Conservation (phyloP, 106 monocot species). For the Platanthera zijinensis region DNA sequence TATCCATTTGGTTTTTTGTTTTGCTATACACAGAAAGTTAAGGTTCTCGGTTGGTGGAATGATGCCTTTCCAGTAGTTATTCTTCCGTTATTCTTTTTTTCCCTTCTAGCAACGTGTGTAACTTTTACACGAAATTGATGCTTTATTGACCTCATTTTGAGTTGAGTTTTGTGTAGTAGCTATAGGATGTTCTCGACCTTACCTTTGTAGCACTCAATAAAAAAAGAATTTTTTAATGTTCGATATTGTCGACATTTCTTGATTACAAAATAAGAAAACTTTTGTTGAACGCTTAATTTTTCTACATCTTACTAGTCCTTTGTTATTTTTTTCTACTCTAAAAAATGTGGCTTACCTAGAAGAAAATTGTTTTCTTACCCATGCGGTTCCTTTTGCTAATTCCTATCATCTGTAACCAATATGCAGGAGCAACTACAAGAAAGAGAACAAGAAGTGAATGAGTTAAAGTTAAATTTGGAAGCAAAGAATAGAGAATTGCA, state of each 20-base stretch:
- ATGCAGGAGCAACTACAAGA: conserved; percentile 83
- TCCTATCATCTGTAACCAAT: conserved; percentile 4
- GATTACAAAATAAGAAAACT: too few relatives aligned
- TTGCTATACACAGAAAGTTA: background rate
- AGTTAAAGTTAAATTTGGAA: conserved; percentile 63
- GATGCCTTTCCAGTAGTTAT: background rate
- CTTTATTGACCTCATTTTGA: background rate
- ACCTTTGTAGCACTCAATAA: too few relatives aligned
- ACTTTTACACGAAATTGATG: background rate
- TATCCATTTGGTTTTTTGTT: too few relatives aligned
- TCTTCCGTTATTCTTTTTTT: background rate
- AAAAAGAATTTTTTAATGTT: too few relatives aligned
- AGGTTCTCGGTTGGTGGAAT: background rate
- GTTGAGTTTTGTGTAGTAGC: background rate
- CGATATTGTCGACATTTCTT: too few relatives aligned
- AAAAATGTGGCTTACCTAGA: too few relatives aligned
- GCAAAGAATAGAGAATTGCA: conserved; percentile 77
- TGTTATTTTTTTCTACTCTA: too few relatives aligned
- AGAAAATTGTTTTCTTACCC: background rate
- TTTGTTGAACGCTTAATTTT: too few relatives aligned
- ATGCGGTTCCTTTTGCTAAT: background rate
- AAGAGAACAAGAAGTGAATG: conserved; percentile 57
- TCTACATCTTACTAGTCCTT: too few relatives aligned
- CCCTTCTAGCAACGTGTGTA: background rate
- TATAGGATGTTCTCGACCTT: background rate